Base-by-base conservation (phyloP, 768 basidiomycete species). In the Suillus lakei region DNA sequence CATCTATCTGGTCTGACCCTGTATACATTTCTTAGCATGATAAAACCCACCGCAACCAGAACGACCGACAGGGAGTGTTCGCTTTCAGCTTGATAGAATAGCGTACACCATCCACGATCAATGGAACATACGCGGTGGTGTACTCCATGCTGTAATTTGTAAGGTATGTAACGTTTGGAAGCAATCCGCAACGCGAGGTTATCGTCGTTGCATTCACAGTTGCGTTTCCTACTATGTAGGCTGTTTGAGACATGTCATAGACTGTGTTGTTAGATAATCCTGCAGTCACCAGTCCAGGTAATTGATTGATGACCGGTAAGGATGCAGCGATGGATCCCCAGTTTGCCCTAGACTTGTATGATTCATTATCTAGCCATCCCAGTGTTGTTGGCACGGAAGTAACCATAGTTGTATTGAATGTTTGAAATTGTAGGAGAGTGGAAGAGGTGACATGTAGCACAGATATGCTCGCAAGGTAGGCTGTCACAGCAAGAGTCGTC, bases 371-470 rank as follows among this genome's bases (percentile, higher is more conserved):
- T 26, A 53, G 54, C 67, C 53, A 46, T 4, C 64, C 67, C 30
- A 62, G 23, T 15, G 34, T 39, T 26, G 62, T 53, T 15, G 50
- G 12, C 18, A 63, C 53, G 0, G 39, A 21, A 15, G 48, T 54
- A 26, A 53, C 28, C 38, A 46, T 44, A 32, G 69, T 43, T 12
- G 4, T 18, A 30, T 71, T 65, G 61, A 71, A 71, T 3, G 62
- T 32, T 36, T 66, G 43, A 9, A 71, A 53, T 28, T 60, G 48
- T 34, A 70, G 32, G 28, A 71, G 44, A 13, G 70, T 36, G 5
- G 70, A 68, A 10, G 70, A 72, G 15, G 70, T 63, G 56, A 71
- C 60, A 53, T 71, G 70, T 15, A 71, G 65, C 23, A 64, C 63
- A 13, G 63, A 18, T n/a, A 71, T 70, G 32, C 67, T 21, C 2